A percentile compares a stretch with the other conserved stretches of the same genome.
These are phyloP conservation scores for Cryphonectria naterciae DNA, from an alignment of 2,329 filamentous ascomycete genomes.

Conservation along the genomic window DNA sequence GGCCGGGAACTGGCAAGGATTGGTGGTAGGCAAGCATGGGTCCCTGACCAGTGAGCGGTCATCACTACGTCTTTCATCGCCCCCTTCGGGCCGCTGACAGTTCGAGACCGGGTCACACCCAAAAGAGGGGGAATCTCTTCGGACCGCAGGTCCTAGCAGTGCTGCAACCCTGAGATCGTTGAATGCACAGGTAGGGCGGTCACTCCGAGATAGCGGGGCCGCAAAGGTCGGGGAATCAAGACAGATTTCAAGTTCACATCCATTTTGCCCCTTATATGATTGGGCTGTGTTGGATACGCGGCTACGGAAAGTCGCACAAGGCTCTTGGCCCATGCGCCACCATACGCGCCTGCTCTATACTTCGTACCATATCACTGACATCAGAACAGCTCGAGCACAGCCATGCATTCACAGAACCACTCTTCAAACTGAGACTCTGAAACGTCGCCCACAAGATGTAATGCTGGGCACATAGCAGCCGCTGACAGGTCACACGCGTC, in stretches of 20 bases:
- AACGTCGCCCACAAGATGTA: background rate
- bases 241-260: background rate
- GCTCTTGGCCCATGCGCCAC: background rate
- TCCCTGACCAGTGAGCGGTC: constrained; percentile 3
- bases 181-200: constrained; percentile 11
- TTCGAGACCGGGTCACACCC: constrained; percentile 13
- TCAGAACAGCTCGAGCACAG: background rate
- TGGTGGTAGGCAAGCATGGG: constrained; percentile 4
- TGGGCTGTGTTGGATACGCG: background rate
- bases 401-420: background rate
- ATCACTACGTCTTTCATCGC: constrained; percentile 12
- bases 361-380: background rate
- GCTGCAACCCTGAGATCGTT: constrained; percentile 23
- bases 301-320: background rate
- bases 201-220: constrained; percentile 8
- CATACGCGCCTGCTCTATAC: background rate
- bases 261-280: background rate
- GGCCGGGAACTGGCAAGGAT: constrained; percentile 11
- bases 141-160: constrained; percentile 29
- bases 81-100: constrained; percentile 22
- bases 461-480: background rate
- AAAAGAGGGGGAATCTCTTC: constrained; percentile 26
- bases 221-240: constrained; percentile 12
- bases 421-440: background rate
- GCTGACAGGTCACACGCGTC: background rate